Conservation (phyloP, 768 basidiomycete genomes). For the Auriscalpium microsporum region DNA sequence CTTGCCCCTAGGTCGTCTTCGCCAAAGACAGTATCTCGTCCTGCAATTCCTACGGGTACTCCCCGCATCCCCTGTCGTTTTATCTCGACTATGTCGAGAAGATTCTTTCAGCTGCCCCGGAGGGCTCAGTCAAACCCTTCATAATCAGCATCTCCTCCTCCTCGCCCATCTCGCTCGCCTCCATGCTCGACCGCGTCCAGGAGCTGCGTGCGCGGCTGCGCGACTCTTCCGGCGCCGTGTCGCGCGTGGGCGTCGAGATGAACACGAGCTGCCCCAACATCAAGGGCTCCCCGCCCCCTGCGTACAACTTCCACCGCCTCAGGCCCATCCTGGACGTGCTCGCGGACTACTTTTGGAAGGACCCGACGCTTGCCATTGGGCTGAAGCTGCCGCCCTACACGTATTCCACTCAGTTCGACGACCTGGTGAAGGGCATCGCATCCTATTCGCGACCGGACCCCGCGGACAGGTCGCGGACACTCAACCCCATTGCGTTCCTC, state of each 20-base stretch:
- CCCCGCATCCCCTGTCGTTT: constrained; percentile 57
- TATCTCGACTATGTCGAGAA: constrained; percentile 59
- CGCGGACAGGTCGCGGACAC: constrained; percentile 3
- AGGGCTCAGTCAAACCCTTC: constrained; percentile 44
- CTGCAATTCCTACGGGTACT: constrained; percentile 83
- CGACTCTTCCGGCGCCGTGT: constrained; percentile 19
- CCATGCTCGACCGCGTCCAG: constrained; percentile 57
- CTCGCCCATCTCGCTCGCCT: constrained; percentile 36
- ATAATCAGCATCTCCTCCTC: constrained; percentile 76
- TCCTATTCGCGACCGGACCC: constrained; percentile 10
- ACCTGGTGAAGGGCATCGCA: constrained; percentile 5
- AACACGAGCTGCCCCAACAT: constrained; percentile 87
- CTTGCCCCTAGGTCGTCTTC: constrained; percentile 50
- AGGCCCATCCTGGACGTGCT: constrained; percentile 47
- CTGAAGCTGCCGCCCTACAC: constrained; percentile 38
- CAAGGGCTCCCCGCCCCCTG: constrained; percentile 46
- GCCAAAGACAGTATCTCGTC: constrained; percentile 43
- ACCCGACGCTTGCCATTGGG: constrained; percentile 55
- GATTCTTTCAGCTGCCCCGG: constrained; percentile 33
- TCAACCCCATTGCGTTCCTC: constrained; percentile 12
- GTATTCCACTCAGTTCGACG: constrained; percentile 12
- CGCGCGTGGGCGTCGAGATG: constrained; percentile 64
- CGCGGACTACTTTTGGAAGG: constrained; percentile 37
- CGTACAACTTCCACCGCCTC: constrained; percentile 51
- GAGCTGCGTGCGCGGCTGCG: constrained; percentile 35